phyloP scores from a whole-genome alignment of 140 eudicot species.

The Cichorium intybus region DNA sequence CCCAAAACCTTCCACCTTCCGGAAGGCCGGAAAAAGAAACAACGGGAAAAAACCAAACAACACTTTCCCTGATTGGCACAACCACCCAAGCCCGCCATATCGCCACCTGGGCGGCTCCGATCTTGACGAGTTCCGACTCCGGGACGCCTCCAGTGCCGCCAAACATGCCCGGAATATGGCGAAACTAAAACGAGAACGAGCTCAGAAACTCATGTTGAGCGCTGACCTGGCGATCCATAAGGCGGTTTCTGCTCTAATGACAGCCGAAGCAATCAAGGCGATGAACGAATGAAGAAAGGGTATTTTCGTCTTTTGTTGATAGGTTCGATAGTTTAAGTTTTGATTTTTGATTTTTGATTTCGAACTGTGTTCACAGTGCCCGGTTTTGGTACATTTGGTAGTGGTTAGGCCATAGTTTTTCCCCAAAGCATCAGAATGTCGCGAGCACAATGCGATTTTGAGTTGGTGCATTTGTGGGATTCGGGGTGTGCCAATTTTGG shows the following conservation, averaged over 20 bases:
- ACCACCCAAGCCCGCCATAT: constrained; percentile 30
- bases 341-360: constrained; percentile 29
- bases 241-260: constrained; percentile 74
- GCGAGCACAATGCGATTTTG: constrained; percentile 20
- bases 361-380: constrained; percentile 21
- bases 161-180: constrained; percentile 68
- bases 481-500: constrained; percentile 33
- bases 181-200: constrained; percentile 67
- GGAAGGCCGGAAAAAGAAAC: constrained; percentile 47
- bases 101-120: constrained; percentile 53
- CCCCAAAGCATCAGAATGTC: constrained; percentile 25
- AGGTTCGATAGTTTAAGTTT: too few species aligned
- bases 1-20: constrained; percentile 34
- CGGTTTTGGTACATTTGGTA: constrained; percentile 38
- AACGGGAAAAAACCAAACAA: constrained; percentile 40
- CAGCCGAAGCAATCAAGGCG: constrained; percentile 84
- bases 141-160: constrained; percentile 85
- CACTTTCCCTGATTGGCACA: constrained; percentile 40
- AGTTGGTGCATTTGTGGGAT: constrained; percentile 36
- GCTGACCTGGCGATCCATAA: constrained; percentile 86
- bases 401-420: constrained; percentile 34
- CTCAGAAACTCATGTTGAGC: constrained; percentile 67
- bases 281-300: background rate
- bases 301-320: constrained; percentile 24
- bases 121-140: constrained; percentile 75